Evolutionary conservation across 257 asterid genomes (phyloP).

Genomic region (Solanum rostratum): DNA sequence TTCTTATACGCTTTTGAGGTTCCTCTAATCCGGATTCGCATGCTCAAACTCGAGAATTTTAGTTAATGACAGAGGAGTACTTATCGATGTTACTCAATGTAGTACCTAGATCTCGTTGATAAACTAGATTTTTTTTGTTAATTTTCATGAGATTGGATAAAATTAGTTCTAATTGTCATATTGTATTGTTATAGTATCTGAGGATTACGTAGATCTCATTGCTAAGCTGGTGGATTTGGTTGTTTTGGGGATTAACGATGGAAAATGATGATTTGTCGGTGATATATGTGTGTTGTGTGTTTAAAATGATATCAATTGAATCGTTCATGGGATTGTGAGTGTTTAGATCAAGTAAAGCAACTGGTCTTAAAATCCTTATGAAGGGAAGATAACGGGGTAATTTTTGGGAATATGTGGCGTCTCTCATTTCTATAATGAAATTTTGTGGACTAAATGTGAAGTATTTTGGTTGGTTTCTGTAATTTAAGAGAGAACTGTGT

Average conservation of each 20-base stretch:
- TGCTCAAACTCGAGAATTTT: not conserved
- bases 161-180: not conserved
- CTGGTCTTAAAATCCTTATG: not conserved
- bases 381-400: not conserved
- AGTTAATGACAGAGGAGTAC: not conserved
- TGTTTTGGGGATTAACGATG: not conserved
- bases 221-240: not conserved
- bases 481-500: not conserved
- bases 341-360: not conserved
- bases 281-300: not conserved
- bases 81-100: not conserved
- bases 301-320: not conserved
- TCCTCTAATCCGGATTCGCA: not conserved
- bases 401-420: not conserved
- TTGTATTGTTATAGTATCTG: not conserved
- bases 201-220: not conserved
- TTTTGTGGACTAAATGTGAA: not conserved
- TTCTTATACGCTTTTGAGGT: not conserved
- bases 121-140: not conserved
- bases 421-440: not conserved
- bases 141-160: not conserved
- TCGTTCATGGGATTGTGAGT: not conserved
- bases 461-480: not conserved
- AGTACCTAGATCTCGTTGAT: not conserved
- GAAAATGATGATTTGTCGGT: not conserved